Evolutionary conservation across 2,329 filamentous ascomycete species (phyloP), one percentile per base, ranked within the genome.

Genomic region (Aspergillus tamarii): DNA sequence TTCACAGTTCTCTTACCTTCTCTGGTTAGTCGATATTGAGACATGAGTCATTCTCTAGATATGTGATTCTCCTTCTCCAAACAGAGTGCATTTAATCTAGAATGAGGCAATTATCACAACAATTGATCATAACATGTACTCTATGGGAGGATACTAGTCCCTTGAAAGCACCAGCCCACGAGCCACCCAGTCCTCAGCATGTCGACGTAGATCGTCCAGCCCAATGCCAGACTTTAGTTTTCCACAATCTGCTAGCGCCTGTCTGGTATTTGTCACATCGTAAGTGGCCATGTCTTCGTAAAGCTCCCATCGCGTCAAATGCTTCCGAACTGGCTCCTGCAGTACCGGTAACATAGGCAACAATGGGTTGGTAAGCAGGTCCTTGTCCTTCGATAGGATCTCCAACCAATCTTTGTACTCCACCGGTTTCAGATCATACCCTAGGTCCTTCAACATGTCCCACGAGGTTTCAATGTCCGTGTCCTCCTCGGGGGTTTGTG

Each of bases 271-370:
- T 26, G 54, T 57, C 14, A 43, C 28, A 16, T 57, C 34, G 41
- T 57, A 57, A 10, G 23, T 23, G 34, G 54, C 34, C 54, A 57
- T 57, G 21, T 57, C 28, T 36, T 57, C 54, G 54, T 57, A 57
- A 7, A 57, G 34, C 23, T 57, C 54, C 54, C 54, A 57, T 21
- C 54, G 54, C 8, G 54, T 57, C 14, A 23, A 21, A 28, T 19
- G 16, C 21, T 57, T 41, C 7, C 34, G 34, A 1, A 57, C 54
- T 23, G 21, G 34, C 41, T 57, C 54, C 34, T 41, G 34, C 34
- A 57, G 54, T 6, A 56, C 53, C 4, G 53, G 53, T 32, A 56
- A 19, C 54, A 57, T 57, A 16, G 54, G 54, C 14, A 41, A n/a
- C 12, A 57, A n/a, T 21, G 54, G 54, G 12, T 57, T 57, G 21